Base-by-base conservation (phyloP, 2,329 filamentous ascomycete genomes). In the Penicillium olsonii region DNA sequence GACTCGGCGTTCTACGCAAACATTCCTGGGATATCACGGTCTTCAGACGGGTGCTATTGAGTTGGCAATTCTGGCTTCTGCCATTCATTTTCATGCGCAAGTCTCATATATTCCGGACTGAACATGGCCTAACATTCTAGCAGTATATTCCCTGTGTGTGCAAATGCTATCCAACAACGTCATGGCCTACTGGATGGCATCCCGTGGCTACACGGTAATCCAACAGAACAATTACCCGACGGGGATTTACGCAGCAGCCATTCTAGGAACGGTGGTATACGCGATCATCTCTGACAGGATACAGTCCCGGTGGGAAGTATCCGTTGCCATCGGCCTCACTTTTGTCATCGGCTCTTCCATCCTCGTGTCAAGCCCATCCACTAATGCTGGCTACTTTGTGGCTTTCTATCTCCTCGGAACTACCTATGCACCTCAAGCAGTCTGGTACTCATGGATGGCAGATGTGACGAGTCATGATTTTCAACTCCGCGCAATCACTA, bases 361-460 rank as follows among this genome's bases (percentile, higher is more conserved):
- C 26, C 45, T 56, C 14, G 54, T 56, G 5, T 54, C 54, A 3
- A 44, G 19, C 14, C 54, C 54, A 2, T 26, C 50, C 7, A 51
- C 45, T 2, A 50, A 56, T 33, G 67, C 66, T 0, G 72, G 64
- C 26, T 68, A 74, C 47, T 76, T 76, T 46, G 70, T 75, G 37
- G 73, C 73, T 6, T 76, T 75, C 50, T 76, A 75, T 53, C 55
- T 75, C 1, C 64, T 76, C 2, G 74, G 74, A 3, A 75, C 74
- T 0, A 75, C 72, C 0, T 77, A 72, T 45, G 74, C 74, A 2
- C 74, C 74, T 1, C 74, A 77, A 48, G 74, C 74, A 4, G 59
- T 77, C 15, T 77, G 74, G 74, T 76, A 76, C 53, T 70, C 71
- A 0, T 77, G 74, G 74, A 75, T 76, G 71, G 73, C 73, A 0